These are phyloP conservation scores for Penicillium sp. DNA, from an alignment of 2,329 filamentous ascomycete genomes.

Conservation along the genomic window DNA sequence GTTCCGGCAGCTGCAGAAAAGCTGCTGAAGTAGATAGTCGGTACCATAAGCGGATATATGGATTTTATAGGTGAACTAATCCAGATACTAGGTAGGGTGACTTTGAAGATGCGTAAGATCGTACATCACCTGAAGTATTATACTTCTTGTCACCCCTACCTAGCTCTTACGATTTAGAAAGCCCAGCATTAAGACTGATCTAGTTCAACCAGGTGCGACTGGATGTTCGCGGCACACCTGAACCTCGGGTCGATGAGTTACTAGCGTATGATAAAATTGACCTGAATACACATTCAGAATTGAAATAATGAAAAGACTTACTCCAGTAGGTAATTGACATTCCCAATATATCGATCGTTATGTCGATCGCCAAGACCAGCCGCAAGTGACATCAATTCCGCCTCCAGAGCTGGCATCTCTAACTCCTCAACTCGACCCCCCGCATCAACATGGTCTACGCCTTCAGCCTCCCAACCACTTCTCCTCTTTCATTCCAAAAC, in stretches of 20 bases:
- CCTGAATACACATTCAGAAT: not conserved
- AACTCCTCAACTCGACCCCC: constrained; percentile 8
- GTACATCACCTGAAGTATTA: no score
- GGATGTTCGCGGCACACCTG: not conserved
- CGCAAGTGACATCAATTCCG: constrained; percentile 2
- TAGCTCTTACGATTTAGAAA: no score
- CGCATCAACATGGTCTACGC: constrained; percentile 75
- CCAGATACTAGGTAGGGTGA: no score
- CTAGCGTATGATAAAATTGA: no score
- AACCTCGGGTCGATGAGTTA: no score
- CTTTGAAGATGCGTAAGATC: no score
- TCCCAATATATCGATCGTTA: not conserved
- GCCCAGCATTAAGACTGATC: no score
- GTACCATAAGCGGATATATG: no score
- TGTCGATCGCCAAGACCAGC: not conserved
- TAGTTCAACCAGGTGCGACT: not conserved
- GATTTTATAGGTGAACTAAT: no score
- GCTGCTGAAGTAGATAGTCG: no score
- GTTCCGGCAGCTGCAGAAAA: no score
- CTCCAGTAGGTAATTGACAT: not conserved
- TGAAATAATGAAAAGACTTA: not conserved
- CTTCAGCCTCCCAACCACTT: constrained; percentile 86
- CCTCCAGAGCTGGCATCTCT: constrained; percentile 12
- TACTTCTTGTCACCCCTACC: no score
- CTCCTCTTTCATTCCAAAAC: constrained; percentile 76